Evolutionary conservation across 2,329 filamentous ascomycete species (phyloP).

Genomic region (Claviceps digitariae): DNA sequence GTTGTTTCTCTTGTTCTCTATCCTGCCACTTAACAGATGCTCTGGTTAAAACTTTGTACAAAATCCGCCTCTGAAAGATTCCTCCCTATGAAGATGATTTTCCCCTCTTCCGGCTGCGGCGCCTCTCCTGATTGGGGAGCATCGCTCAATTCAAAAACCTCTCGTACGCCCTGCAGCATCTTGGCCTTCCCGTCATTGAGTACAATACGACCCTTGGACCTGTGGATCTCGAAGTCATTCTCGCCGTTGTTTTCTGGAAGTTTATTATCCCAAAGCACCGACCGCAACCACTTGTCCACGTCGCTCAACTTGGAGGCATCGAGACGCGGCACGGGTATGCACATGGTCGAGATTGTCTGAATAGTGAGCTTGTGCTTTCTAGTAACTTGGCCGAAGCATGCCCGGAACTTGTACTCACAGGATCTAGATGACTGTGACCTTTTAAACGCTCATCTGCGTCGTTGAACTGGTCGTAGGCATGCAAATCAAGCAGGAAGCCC

Average conservation of each 20-base stretch:
- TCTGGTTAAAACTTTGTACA: conserved; percentile 26
- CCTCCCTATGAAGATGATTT: conserved; percentile 52
- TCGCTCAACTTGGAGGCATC: conserved; percentile 39
- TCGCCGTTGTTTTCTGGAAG: conserved; percentile 33
- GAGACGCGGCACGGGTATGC: conserved; percentile 53
- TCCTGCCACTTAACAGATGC: conserved; percentile 10
- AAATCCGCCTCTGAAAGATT: conserved; percentile 39
- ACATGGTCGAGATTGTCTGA: conserved; percentile 72
- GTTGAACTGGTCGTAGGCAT: conserved; percentile 79
- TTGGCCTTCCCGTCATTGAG: conserved; percentile 52
- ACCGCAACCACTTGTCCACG: conserved; percentile 72
- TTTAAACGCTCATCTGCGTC: conserved; percentile 57
- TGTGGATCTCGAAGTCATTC: conserved; percentile 62
- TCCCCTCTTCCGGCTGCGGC: conserved; percentile 26
- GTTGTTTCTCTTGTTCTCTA: neutral
- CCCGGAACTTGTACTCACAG: conserved; percentile 36
- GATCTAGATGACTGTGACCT: conserved; percentile 83
- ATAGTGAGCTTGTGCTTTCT: conserved; percentile 7
- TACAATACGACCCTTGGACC: conserved; percentile 68
- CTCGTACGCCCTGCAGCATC: conserved; percentile 81
- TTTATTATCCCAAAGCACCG: conserved; percentile 67
- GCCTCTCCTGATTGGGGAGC: conserved; percentile 22
- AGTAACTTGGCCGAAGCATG: neutral
- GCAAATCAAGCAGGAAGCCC: conserved; percentile 75
- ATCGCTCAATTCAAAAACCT: conserved; percentile 86